A percentile compares a stretch with the other conserved stretches of the same genome.
These are phyloP conservation scores for Talaromyces liani DNA, from an alignment of 495 filamentous ascomycete species.

Conservation along the genomic window DNA sequence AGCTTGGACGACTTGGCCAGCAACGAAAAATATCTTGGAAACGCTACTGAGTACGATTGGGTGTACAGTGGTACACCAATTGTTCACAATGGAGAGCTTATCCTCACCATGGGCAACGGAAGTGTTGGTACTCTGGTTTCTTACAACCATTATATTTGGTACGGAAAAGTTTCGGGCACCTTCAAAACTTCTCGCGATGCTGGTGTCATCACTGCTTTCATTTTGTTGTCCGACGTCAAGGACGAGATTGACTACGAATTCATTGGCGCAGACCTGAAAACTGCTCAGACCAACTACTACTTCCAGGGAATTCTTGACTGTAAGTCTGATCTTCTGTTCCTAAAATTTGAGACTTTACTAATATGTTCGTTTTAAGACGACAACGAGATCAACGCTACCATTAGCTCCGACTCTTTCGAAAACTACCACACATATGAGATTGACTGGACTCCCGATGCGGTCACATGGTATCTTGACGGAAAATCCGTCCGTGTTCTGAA, in stretches of 20 bases:
- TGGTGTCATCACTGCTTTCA: slow-evolving; percentile 94
- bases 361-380: slow-evolving; percentile 43
- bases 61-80: slow-evolving; percentile 72
- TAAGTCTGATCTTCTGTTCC: slow-evolving; percentile 37
- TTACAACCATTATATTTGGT: slow-evolving; percentile 91
- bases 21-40: slow-evolving; percentile 78
- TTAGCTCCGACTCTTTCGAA: slow-evolving; percentile 59
- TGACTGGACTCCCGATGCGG: slow-evolving; percentile 78
- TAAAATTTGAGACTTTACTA: neutral
- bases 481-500: slow-evolving; percentile 63
- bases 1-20: slow-evolving; percentile 58
- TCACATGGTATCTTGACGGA: slow-evolving; percentile 84
- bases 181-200: slow-evolving; percentile 78
- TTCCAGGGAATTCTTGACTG: slow-evolving; percentile 91
- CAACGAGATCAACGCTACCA: slow-evolving; percentile 63
- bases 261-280: slow-evolving; percentile 69
- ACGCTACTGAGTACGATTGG: slow-evolving; percentile 74
- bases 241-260: slow-evolving; percentile 98
- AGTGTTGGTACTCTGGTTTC: slow-evolving; percentile 79
- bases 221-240: slow-evolving; percentile 87
- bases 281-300: slow-evolving; percentile 92
- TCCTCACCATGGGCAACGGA: slow-evolving; percentile 84
- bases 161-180: slow-evolving; percentile 80
- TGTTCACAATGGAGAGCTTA: slow-evolving; percentile 47
- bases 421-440: slow-evolving; percentile 89